Evolutionary conservation across 2,329 filamentous ascomycete species (phyloP).

Genomic region (Alternaria longipes): DNA sequence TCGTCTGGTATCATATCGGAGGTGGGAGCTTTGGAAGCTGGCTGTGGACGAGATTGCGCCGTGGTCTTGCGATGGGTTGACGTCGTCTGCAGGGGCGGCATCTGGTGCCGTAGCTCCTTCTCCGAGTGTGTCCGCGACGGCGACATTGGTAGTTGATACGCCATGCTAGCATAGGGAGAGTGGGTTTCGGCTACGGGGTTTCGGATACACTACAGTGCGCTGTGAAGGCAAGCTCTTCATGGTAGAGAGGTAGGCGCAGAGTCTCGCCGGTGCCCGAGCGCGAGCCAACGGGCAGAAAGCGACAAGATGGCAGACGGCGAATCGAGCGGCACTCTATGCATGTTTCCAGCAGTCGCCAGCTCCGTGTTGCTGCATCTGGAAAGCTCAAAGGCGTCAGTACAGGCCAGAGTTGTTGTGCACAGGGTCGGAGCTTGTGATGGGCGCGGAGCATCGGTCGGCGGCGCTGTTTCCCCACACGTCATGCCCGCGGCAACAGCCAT

Average conservation of each 20-base stretch:
- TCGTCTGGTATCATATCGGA: constrained; percentile 26
- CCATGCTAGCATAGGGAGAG: constrained; percentile 24
- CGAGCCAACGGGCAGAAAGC: constrained; percentile 21
- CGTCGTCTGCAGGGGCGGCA: constrained; percentile 38
- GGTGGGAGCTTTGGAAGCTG: constrained; percentile 18
- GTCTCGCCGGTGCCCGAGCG: constrained; percentile 29
- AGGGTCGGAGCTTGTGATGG: constrained; percentile 1
- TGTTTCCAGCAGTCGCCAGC: constrained; percentile 23
- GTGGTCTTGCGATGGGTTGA: constrained; percentile 30
- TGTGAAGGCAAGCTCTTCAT: constrained; percentile 26
- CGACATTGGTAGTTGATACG: constrained; percentile 28
- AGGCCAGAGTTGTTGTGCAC: background rate
- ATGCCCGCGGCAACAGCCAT: constrained; percentile 24
- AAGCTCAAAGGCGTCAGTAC: background rate
- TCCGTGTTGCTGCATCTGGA: constrained; percentile 17
- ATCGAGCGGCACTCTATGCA: constrained; percentile 26
- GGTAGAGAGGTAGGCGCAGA: constrained; percentile 29
- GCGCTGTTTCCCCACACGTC: constrained; percentile 34
- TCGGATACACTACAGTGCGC: too few species aligned
- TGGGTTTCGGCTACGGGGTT: background rate
- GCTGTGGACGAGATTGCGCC: constrained; percentile 22
- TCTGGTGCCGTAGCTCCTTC: constrained; percentile 40
- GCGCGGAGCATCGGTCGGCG: constrained; percentile 3
- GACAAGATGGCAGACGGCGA: constrained; percentile 10
- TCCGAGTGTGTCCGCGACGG: constrained; percentile 33